Conservation (phyloP, 495 filamentous ascomycete species). For the Lichina pygmaea region DNA sequence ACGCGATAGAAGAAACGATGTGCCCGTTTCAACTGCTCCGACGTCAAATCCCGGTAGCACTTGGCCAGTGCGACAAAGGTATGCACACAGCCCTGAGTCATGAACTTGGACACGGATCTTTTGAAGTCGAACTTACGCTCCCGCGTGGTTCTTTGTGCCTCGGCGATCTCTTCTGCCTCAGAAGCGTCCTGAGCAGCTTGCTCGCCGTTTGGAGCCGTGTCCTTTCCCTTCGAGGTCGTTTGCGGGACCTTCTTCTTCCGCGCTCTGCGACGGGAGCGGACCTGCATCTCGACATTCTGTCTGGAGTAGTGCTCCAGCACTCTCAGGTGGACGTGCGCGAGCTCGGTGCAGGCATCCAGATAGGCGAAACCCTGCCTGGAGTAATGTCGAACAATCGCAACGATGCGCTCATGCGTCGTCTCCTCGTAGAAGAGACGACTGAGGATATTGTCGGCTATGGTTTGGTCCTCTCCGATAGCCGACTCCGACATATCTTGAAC, state of each 20-base stretch:
- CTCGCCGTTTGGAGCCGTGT: slow-evolving; percentile 7
- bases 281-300: slow-evolving; percentile 77
- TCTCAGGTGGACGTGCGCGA: slow-evolving; percentile 70
- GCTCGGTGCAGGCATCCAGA: slow-evolving; percentile 74
- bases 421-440: slow-evolving; percentile 97
- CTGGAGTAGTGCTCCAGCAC: slow-evolving; percentile 87
- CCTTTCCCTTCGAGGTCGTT: slow-evolving; percentile 17
- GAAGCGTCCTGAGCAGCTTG: slow-evolving; percentile 17
- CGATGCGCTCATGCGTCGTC: slow-evolving; percentile 63
- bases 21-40: slow-evolving; percentile 65
- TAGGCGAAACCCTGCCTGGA: slow-evolving; percentile 89
- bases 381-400: slow-evolving; percentile 52
- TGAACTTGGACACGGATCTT: slow-evolving; percentile 54
- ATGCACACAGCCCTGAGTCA: slow-evolving; percentile 60
- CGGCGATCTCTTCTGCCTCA: slow-evolving; percentile 45
- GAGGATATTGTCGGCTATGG: slow-evolving; percentile 93
- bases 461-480: slow-evolving; percentile 71
- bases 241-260: slow-evolving; percentile 25
- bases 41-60: slow-evolving; percentile 59
- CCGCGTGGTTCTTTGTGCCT: slow-evolving; percentile 36
- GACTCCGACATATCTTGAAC: slow-evolving; percentile 84
- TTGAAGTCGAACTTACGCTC: slow-evolving; percentile 91
- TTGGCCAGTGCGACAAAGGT: slow-evolving; percentile 62
- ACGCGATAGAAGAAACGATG: slow-evolving; percentile 90
- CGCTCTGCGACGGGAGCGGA: slow-evolving; percentile 48